A percentile compares a stretch with the other conserved stretches of the same genome.
phyloP scores from a whole-genome alignment of 2,329 filamentous ascomycete species.

The Claviceps sp. region DNA sequence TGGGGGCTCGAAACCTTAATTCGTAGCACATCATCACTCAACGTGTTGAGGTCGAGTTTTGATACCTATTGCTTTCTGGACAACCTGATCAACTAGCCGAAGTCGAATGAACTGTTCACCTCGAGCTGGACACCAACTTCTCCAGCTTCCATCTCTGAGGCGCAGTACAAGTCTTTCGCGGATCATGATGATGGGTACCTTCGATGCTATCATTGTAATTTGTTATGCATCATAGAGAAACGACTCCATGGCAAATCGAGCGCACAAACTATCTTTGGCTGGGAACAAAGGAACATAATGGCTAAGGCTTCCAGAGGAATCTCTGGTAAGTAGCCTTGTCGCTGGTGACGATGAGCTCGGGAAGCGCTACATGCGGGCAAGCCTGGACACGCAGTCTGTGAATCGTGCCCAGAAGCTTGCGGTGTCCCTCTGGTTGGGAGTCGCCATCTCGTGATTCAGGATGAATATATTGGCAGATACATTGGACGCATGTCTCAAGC shows the following conservation, averaged over 20 bases:
- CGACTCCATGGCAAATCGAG: conserved; percentile 49
- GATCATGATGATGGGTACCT: conserved; percentile 18
- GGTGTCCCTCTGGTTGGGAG: conserved; percentile 4
- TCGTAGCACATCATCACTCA: conserved; percentile 31
- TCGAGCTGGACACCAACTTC: conserved; percentile 12
- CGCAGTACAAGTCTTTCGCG: conserved; percentile 15
- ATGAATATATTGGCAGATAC: not conserved
- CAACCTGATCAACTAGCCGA: conserved; percentile 23
- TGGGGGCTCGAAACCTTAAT: conserved; percentile 33
- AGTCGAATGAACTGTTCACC: conserved; percentile 7
- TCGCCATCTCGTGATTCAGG: not conserved
- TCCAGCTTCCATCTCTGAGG: conserved; percentile 13
- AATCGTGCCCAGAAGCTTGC: conserved; percentile 7
- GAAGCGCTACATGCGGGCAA: conserved; percentile 20
- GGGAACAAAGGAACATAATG: conserved; percentile 47
- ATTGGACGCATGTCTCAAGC: not conserved
- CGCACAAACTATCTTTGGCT: conserved; percentile 43
- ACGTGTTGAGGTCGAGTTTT: conserved; percentile 19
- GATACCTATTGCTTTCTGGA: conserved; percentile 36
- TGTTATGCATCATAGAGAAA: conserved; percentile 32
- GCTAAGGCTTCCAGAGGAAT: conserved; percentile 49
- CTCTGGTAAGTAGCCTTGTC: conserved; percentile 51
- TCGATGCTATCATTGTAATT: conserved; percentile 17
- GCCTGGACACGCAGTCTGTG: conserved; percentile 6
- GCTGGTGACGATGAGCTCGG: conserved; percentile 43